Evolutionary conservation across 1,139 yeast species (phyloP).

Genomic region (Suhomyces ambrosiae): DNA sequence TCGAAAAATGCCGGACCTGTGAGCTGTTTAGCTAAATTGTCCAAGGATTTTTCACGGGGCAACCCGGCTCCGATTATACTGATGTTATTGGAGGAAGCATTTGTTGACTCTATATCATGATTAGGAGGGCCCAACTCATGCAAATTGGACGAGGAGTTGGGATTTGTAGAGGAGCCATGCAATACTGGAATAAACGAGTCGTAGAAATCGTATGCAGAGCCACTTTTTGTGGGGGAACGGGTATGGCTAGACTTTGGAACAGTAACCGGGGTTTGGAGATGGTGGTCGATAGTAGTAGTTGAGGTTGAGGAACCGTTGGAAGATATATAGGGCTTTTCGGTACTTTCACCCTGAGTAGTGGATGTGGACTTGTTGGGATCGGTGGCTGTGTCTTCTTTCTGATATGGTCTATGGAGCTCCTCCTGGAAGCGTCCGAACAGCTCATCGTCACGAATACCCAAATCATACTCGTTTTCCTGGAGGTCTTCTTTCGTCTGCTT

Average conservation of each 20-base stretch:
- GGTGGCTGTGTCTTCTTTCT: conserved; percentile 6
- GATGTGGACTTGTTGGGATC: conserved; percentile 16
- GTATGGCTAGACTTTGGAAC: conserved; percentile 7
- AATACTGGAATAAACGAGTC: conserved; percentile 47
- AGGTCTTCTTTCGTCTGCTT: conserved; percentile 38
- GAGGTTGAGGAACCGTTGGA: conserved; percentile 16
- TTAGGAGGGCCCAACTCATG: conserved; percentile 3
- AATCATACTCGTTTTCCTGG: conserved; percentile 33
- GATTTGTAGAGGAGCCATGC: conserved; percentile 1
- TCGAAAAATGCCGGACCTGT: conserved; percentile 40
- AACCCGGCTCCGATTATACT: conserved; percentile 4
- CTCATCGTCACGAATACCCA: conserved; percentile 41
- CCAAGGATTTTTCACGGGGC: conserved; percentile 27
- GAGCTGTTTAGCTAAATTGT: conserved; percentile 46
- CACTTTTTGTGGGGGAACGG: conserved; percentile 19
- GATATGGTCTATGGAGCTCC: conserved; percentile 34
- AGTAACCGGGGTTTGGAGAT: conserved; percentile 8
- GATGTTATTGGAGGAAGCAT: conserved; percentile 8
- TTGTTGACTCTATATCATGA: conserved; percentile 9
- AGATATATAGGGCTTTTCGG: conserved; percentile 15
- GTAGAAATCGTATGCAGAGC: conserved; percentile 45
- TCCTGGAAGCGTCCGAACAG: conserved; percentile 43
- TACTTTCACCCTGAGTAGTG: conserved; percentile 13
- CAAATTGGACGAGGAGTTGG: conserved; percentile 6
- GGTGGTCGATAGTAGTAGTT: conserved; percentile 15